Conservation (phyloP, 257 asterid species). For the Eustoma russellianum region DNA sequence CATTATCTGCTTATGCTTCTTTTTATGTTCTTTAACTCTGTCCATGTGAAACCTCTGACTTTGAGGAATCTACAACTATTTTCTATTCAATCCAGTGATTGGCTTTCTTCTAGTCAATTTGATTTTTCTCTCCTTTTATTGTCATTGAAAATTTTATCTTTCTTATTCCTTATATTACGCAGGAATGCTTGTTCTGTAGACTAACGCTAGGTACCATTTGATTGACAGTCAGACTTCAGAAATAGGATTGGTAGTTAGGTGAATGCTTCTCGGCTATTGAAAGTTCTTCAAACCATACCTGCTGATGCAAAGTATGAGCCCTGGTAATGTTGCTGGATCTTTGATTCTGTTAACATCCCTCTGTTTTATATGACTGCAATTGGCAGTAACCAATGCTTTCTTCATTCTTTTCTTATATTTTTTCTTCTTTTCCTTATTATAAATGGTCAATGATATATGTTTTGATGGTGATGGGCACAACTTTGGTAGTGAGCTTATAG, state of each 20-base stretch:
- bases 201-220: not conserved
- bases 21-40: no score
- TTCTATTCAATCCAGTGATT: not conserved
- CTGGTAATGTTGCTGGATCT: slow-evolving; percentile 28
- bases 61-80: not conserved
- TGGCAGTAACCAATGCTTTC: not conserved
- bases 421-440: not conserved
- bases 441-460: no score
- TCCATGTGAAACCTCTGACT: no score
- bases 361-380: not conserved
- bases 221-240: slow-evolving; percentile 6
- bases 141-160: no score
- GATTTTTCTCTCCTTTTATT: no score
- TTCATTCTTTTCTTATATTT: no score
- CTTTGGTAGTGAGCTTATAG: no score
- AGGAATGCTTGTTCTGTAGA: no score
- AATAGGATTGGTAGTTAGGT: slow-evolving; percentile 16
- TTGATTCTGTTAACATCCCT: not conserved
- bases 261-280: slow-evolving; percentile 53
- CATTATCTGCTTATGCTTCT: no score
- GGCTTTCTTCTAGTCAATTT: not conserved
- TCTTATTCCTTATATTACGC: no score
- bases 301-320: slow-evolving; percentile 34
- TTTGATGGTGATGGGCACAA: no score
- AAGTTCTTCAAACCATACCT: slow-evolving; percentile 48